phyloP scores from a whole-genome alignment of 108 stramenopile species.

The Skeletonema tropicum region DNA sequence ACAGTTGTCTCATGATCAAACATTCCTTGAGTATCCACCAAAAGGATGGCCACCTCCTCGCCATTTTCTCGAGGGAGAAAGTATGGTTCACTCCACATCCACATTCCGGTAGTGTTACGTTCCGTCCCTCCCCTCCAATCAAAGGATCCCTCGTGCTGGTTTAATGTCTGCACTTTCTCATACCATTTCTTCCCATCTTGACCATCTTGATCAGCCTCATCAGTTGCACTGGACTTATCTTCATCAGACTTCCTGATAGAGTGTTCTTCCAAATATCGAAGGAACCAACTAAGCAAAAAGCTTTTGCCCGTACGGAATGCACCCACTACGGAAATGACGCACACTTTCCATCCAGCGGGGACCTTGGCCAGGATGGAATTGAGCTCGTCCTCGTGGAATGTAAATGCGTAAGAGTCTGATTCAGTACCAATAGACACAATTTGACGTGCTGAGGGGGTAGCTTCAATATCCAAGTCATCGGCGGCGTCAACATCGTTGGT shows the following conservation, averaged over 20 bases:
- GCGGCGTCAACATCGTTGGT: slow-evolving; percentile 14
- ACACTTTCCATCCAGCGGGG: slow-evolving; percentile 87
- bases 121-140: slow-evolving; percentile 95
- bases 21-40: slow-evolving; percentile 99
- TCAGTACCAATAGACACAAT: slow-evolving; percentile 89
- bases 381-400: slow-evolving; percentile 82
- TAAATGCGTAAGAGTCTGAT: slow-evolving; percentile 79
- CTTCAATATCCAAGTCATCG: slow-evolving; percentile 17
- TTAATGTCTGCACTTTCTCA: slow-evolving; percentile 58
- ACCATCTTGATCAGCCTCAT: slow-evolving; percentile 20
- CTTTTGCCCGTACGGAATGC: slow-evolving; percentile 98
- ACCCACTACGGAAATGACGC: slow-evolving; percentile 96
- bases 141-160: slow-evolving; percentile 76
- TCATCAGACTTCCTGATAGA: slow-evolving; percentile 22
- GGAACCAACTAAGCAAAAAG: slow-evolving; percentile 94
- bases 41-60: slow-evolving; percentile 85
- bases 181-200: slow-evolving; percentile 64
- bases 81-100: slow-evolving; percentile 99
- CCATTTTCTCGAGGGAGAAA: slow-evolving; percentile 58
- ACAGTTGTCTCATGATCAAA: slow-evolving; percentile 99
- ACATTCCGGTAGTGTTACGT: slow-evolving; percentile 98
- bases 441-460: slow-evolving; percentile 58
- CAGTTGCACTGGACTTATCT: neutral
- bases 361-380: slow-evolving; percentile 75
- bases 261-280: slow-evolving; percentile 81